Evolutionary conservation across 345 rosid species (phyloP), one percentile per base, ranked within the genome.

Genomic region (Citrus glauca): DNA sequence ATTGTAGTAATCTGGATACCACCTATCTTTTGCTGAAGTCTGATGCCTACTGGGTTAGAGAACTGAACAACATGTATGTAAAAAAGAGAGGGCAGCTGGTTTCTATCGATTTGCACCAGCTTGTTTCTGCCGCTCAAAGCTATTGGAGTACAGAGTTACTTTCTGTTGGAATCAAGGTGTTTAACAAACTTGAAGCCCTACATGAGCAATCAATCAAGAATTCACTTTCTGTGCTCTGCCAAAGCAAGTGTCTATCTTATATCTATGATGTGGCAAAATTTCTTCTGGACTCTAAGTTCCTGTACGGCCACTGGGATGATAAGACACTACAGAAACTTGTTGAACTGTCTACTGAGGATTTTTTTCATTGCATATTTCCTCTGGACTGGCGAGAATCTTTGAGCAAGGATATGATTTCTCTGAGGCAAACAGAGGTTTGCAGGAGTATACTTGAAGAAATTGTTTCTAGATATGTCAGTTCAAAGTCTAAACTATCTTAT

Each of bases 131-230:
- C 56, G 84, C 87, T 66, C 81, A 56, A 35, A 70, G 25, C 10
- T 85, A 80, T 13, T 88, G 91, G 89, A 16, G 78, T 70, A 66
- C 67, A 0, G 87, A 88, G 57, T 75, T 90, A 19, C 59, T 75
- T 38, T 78, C 82, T 71, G 88, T 90, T 40, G 85, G 91, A 8
- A 60, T 70, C 77, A 25, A 73, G 76, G 87, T 84, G 42, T 77
- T 87, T 75, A 3, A 30, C 25, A 73, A 77, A 35, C 85, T 89
- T 37, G 78, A 86, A 66, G 76, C 30, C 6, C 72, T 86, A 16
- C 67, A 71, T 61, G 25, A 38, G 7, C 38, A 53, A 7, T 79
- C 77, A 2, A 42, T 2, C 2, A 50, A 61, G 66, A 81, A 75
- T 69, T 76, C 82, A 6, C 10, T 14, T 37, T 69, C 88, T 5